These are phyloP conservation scores for Populus davidiana DNA, from an alignment of 345 rosid species.

Conservation along the genomic window DNA sequence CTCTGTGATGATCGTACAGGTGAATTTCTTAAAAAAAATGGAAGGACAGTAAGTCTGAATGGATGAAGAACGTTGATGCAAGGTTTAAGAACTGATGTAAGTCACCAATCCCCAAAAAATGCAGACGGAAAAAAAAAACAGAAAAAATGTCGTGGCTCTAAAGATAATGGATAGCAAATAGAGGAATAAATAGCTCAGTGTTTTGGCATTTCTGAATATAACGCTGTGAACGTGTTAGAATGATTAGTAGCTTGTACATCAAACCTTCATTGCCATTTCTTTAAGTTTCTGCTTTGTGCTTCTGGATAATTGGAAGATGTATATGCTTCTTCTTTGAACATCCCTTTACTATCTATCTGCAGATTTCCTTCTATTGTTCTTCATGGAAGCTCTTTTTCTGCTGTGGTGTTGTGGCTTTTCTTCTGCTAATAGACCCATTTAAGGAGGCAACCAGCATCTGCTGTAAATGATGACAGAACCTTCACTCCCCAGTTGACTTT, in stretches of 20 bases:
- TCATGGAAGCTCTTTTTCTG: slow-evolving; percentile 95
- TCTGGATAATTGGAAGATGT: neutral
- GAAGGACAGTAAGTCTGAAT: neutral
- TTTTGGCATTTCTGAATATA: neutral
- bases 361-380: slow-evolving; percentile 96
- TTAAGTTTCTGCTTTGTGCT: neutral
- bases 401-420: slow-evolving; percentile 76
- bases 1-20: neutral
- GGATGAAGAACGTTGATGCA: neutral
- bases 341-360: slow-evolving; percentile 27
- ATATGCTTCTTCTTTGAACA: slow-evolving; percentile 7
- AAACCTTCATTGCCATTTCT: neutral
- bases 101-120: too few relatives aligned
- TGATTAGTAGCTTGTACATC: neutral
- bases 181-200: neutral
- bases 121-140: too few relatives aligned
- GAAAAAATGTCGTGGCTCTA: neutral
- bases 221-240: neutral
- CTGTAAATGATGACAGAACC: slow-evolving; percentile 19
- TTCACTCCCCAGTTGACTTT: slow-evolving; percentile 36
- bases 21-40: neutral
- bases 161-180: neutral
- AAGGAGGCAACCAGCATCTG: slow-evolving; percentile 39
- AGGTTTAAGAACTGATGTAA: neutral
- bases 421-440: slow-evolving; percentile 60